Evolutionary conservation across 495 filamentous ascomycete genomes (phyloP).

Genomic region (Tuber borchii): DNA sequence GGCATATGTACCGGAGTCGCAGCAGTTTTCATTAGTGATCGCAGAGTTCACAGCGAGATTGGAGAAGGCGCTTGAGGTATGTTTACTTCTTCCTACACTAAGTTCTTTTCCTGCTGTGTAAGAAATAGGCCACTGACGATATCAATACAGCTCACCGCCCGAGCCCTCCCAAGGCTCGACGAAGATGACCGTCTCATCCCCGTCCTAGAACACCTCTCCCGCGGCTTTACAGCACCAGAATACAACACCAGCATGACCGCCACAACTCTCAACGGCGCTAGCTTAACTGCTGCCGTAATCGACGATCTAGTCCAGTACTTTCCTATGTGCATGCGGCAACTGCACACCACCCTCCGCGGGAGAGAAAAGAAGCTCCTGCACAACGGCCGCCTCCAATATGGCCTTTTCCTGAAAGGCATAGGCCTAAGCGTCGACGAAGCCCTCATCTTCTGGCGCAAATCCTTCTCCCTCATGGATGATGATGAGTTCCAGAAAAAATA

Average conservation of each 20-base stretch:
- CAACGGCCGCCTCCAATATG: conserved; percentile 89
- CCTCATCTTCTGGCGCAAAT: conserved; percentile 85
- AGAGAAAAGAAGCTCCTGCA: conserved; percentile 84
- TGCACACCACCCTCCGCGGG: conserved; percentile 71
- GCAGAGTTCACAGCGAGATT: conserved; percentile 73
- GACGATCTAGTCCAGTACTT: conserved; percentile 80
- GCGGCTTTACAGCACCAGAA: conserved; percentile 88
- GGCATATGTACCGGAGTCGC: conserved; percentile 82
- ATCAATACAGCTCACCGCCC: conserved; percentile 62
- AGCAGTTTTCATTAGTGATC: conserved; percentile 81
- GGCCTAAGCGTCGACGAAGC: conserved; percentile 85
- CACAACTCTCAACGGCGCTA: conserved; percentile 52
- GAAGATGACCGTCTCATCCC: conserved; percentile 94
- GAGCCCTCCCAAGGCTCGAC: conserved; percentile 83
- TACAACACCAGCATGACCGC: conserved; percentile 59
- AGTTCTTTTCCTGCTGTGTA: not conserved
- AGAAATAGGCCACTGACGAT: conserved; percentile 27
- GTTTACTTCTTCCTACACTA: conserved; percentile 16
- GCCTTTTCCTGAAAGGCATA: conserved; percentile 94
- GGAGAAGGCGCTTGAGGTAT: conserved; percentile 73
- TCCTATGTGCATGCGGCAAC: conserved; percentile 87
- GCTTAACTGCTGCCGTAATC: conserved; percentile 70
- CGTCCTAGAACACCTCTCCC: conserved; percentile 84
- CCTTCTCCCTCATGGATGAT: conserved; percentile 76
- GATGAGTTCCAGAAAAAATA: conserved; percentile 94